These are phyloP conservation scores for Talaromyces marneffei DNA, from an alignment of 2,329 filamentous ascomycete genomes.

Conservation along the genomic window DNA sequence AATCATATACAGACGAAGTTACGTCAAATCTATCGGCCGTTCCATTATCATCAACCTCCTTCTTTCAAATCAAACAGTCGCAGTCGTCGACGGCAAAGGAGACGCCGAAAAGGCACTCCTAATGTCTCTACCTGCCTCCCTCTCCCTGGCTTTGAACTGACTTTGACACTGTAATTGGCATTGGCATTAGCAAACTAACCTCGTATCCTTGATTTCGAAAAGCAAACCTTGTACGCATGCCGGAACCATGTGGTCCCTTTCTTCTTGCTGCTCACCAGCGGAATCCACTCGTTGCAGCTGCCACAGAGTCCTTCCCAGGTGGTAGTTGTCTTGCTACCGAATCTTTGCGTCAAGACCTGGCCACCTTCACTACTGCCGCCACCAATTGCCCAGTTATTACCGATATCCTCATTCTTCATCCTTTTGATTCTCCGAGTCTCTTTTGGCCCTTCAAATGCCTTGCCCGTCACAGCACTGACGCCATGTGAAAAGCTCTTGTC, in stretches of 20 bases:
- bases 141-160: constrained; percentile 67
- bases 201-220: background rate
- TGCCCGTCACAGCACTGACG: constrained; percentile 74
- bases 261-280: constrained; percentile 65
- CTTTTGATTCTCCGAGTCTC: constrained; percentile 66
- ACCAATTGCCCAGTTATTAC: constrained; percentile 47
- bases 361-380: background rate
- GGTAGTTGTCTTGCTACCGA: constrained; percentile 41
- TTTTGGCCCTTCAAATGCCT: constrained; percentile 69
- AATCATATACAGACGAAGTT: background rate
- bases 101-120: constrained; percentile 37
- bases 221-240: constrained; percentile 74
- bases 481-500: constrained; percentile 87
- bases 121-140: constrained; percentile 54
- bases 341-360: background rate
- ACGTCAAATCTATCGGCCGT: background rate
- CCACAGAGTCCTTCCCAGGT: constrained; percentile 35
- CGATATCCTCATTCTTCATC: constrained; percentile 33
- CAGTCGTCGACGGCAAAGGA: constrained; percentile 23
- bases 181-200: background rate
- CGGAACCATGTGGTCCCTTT: constrained; percentile 90
- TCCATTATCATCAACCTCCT: background rate
- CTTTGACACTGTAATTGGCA: constrained; percentile 55
- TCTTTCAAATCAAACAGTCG: background rate
- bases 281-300: constrained; percentile 30